Conservation (phyloP, 179 eudicot genomes). For the Corrigiola litoralis region DNA sequence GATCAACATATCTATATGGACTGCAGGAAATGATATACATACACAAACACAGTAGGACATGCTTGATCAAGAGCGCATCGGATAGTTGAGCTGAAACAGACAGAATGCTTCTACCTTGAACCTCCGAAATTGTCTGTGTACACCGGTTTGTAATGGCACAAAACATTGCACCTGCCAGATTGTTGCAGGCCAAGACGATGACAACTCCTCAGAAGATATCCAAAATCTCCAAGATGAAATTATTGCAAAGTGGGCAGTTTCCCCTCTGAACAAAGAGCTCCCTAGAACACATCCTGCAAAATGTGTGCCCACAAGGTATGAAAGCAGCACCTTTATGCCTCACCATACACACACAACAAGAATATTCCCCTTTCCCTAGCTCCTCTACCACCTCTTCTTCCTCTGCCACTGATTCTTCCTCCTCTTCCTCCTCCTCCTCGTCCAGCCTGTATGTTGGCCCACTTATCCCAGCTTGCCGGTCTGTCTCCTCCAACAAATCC, state of each 20-base stretch:
- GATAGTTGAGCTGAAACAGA: conserved; percentile 7
- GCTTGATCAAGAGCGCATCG: neutral
- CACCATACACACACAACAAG: conserved; percentile 76
- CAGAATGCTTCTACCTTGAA: neutral
- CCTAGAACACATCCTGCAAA: conserved; percentile 75
- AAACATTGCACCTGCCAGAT: neutral
- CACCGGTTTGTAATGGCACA: neutral
- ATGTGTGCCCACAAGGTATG: conserved; percentile 80
- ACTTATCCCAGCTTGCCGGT: conserved; percentile 40
- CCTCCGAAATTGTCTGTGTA: neutral
- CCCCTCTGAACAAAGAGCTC: conserved; percentile 69
- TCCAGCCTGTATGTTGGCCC: conserved; percentile 37
- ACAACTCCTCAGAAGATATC: conserved; percentile 45
- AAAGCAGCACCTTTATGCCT: conserved; percentile 82
- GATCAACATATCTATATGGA: conserved; percentile 1
- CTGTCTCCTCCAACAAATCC: conserved; percentile 59
- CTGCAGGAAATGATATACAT: conserved; percentile 11
- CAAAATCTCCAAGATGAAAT: conserved; percentile 60
- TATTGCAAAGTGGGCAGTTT: conserved; percentile 69
- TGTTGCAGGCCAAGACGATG: neutral
- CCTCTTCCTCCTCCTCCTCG: conserved; percentile 40
- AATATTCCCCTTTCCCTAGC: conserved; percentile 26
- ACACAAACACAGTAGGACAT: conserved; percentile 12
- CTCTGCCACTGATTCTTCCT: conserved; percentile 34
- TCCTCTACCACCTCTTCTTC: conserved; percentile 23